Base-by-base conservation (phyloP, 495 filamentous ascomycete species). In the Apiosordaria backusii region DNA sequence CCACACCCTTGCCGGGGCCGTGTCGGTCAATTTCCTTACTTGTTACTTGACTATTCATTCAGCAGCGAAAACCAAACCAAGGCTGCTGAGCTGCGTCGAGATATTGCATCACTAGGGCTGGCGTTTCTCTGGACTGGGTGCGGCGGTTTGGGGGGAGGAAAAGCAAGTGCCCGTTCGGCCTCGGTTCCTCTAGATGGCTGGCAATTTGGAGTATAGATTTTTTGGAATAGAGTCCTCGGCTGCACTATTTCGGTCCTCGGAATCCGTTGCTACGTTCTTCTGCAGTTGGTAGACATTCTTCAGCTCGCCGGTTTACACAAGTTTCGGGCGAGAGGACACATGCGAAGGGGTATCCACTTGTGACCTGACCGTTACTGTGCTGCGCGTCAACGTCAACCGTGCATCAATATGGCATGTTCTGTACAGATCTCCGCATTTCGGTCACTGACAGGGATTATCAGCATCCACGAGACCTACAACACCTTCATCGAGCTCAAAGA, bases 401-500 rank as follows among this genome's bases (percentile, higher is more conserved):
- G 35, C 35, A 45, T 45, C 35, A 45, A 9, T 15, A 45, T 45
- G 10, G 35, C 35, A 45, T 45, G 10, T 45, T 45, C 35, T 7
- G 35, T 13, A 13, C 16, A 10, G 0, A 9, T 45, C 35, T 45
- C 35, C 35, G 35, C 35, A 9, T 35, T 35, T 45, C 35, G 10
- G 9, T 45, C 16, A 7, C 3, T 1, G 10, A 45, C 5, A 45
- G 3, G 0, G 35, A 45, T n/a, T 45, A 45, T 45, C 13, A 18
- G 35, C 2, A 15, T 45, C 9, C 1, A 9, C 35, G 7, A 29
- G 65, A 89, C 87, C 2, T 89, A 90, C 77, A 90, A 89, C 75
- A 87, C 87, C 50, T 81, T 90, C 71, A 80, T 89, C 65, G 76
- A 79, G 24, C 72, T 84, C 19, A 86, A 85, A 73, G 79, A 86